Percentiles rank a stretch among this genome's conserved stretches.
Conservation (phyloP, 106 monocot genomes). For the Chionographis japonica region DNA sequence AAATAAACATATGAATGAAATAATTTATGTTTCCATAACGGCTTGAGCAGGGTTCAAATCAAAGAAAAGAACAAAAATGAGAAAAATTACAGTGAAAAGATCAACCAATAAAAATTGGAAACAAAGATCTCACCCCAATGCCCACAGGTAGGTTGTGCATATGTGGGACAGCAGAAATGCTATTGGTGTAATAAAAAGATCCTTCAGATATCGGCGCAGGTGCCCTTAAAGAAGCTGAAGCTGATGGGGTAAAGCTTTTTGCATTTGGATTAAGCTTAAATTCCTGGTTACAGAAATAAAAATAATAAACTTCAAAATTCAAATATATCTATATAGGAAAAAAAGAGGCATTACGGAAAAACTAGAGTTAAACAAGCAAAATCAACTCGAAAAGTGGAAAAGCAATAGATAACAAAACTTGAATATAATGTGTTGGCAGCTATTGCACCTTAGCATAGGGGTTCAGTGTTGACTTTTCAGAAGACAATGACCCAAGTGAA, state of each 20-base stretch:
- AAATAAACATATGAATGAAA: too few relatives aligned
- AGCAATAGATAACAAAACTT: background rate
- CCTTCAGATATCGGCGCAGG: slow-evolving; percentile 36
- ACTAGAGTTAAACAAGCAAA: background rate
- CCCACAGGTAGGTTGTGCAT: slow-evolving; percentile 59
- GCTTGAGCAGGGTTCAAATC: too few relatives aligned
- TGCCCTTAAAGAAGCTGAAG: slow-evolving; percentile 38
- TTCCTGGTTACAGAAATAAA: slow-evolving; percentile 58
- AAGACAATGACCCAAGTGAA: slow-evolving; percentile 66
- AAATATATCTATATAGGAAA: background rate
- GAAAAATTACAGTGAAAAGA: background rate
- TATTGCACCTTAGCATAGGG: slow-evolving; percentile 75
- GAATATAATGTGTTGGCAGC: background rate
- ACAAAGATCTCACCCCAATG: slow-evolving; percentile 45
- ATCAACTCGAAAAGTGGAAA: background rate
- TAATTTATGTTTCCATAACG: too few relatives aligned
- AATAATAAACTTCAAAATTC: background rate
- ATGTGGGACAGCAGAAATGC: slow-evolving; percentile 44
- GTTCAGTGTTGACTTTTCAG: slow-evolving; percentile 85
- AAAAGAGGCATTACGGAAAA: background rate
- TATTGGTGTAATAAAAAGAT: slow-evolving; percentile 57
- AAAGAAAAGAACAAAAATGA: too few relatives aligned
- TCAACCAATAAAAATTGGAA: background rate
- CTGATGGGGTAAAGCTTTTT: slow-evolving; percentile 67
- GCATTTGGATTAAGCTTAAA: slow-evolving; percentile 95